phyloP scores from a whole-genome alignment of 768 basidiomycete genomes.

The Boletellus ananas region DNA sequence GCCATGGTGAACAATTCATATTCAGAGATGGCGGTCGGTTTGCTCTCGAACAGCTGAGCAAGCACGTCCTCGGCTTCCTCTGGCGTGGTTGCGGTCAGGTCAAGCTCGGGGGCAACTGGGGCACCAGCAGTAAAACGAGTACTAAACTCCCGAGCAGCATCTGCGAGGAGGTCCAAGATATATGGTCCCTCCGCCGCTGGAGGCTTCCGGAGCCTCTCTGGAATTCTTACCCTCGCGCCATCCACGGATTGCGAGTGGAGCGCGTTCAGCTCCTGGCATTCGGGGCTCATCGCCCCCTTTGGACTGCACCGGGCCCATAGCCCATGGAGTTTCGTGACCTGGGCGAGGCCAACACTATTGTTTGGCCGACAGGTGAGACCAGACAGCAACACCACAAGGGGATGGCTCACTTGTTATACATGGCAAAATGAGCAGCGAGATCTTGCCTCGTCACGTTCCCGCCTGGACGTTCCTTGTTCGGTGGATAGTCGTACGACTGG shows the following conservation, averaged over 20 bases:
- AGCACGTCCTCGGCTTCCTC: conserved; percentile 42
- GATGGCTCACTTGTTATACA: conserved; percentile 54
- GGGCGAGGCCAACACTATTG: conserved; percentile 54
- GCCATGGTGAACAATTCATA: conserved; percentile 57
- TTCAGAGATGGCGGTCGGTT: conserved; percentile 55
- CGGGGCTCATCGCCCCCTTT: conserved; percentile 53
- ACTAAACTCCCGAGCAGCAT: conserved; percentile 45
- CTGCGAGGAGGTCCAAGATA: conserved; percentile 51
- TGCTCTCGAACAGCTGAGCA: conserved; percentile 43
- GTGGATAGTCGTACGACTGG: conserved; percentile 66
- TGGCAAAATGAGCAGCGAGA: conserved; percentile 62
- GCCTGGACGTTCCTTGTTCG: conserved; percentile 51
- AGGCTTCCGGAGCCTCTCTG: conserved; percentile 40
- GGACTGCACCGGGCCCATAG: conserved; percentile 57
- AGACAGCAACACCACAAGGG: not conserved
- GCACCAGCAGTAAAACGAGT: conserved; percentile 33
- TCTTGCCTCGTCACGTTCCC: conserved; percentile 50
- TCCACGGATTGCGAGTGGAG: conserved; percentile 69
- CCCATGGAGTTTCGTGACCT: conserved; percentile 51
- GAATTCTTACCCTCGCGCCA: conserved; percentile 46
- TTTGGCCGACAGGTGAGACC: not conserved
- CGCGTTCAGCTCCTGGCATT: conserved; percentile 71
- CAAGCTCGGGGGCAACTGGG: conserved; percentile 18
- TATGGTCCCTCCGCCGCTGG: conserved; percentile 41
- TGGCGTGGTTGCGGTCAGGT: conserved; percentile 26